Percentiles rank a stretch among this genome's conserved stretches.
phyloP scores from a whole-genome alignment of 164 flowering plant genomes.

The Piper betle region DNA sequence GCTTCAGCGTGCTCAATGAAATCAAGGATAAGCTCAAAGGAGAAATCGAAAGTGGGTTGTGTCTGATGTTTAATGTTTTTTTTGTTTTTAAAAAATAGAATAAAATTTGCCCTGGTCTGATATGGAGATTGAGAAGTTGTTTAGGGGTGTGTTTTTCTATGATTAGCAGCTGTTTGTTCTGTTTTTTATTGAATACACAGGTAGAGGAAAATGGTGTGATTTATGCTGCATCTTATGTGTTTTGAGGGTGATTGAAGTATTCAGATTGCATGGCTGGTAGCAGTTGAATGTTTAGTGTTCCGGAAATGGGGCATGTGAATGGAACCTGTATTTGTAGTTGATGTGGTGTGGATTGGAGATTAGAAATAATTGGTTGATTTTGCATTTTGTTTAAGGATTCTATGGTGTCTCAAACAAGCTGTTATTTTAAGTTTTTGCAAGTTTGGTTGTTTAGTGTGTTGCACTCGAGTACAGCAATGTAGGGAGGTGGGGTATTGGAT shows the following conservation, averaged over 20 bases:
- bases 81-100: not conserved
- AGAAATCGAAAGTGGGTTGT: constrained; percentile 33
- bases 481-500: not conserved
- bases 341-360: not conserved
- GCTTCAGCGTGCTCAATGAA: constrained; percentile 67
- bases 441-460: not conserved
- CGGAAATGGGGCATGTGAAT: not conserved
- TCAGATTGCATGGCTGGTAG: not conserved
- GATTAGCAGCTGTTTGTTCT: not conserved
- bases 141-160: not conserved
- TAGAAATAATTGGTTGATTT: too few species aligned
- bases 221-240: not conserved
- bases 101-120: not conserved
- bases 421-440: not conserved
- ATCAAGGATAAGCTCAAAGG: constrained; percentile 66
- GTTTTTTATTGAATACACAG: not conserved
- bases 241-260: not conserved
- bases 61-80: not conserved
- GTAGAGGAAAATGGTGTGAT: not conserved
- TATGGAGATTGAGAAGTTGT: not conserved
- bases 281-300: not conserved
- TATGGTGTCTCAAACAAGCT: too few species aligned
- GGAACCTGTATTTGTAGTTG: not conserved
- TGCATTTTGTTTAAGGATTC: not conserved
- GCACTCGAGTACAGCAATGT: not conserved